These are phyloP conservation scores for Serendipita vermifera DNA, from an alignment of 768 basidiomycete species.

Conservation along the genomic window DNA sequence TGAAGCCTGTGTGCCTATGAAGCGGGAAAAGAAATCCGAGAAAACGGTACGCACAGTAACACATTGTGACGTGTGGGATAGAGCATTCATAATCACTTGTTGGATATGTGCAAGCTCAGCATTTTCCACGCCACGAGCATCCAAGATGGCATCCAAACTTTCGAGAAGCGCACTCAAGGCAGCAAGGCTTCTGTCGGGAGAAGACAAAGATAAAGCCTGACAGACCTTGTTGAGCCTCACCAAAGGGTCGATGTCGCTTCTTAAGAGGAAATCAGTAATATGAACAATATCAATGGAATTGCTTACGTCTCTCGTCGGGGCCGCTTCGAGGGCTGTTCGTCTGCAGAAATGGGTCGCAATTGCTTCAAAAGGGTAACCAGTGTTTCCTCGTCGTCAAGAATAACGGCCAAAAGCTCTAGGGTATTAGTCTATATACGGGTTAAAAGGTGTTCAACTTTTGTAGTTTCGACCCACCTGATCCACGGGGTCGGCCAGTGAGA, in stretches of 20 bases:
- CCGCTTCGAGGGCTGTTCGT: too few relatives aligned
- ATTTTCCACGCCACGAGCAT: conserved; percentile 34
- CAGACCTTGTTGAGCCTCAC: background rate
- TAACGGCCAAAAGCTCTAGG: too few relatives aligned
- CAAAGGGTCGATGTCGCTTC: background rate
- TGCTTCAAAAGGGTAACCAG: too few relatives aligned
- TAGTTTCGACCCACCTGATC: too few relatives aligned
- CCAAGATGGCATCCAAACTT: background rate
- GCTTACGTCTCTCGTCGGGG: background rate
- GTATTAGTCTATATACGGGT: too few relatives aligned
- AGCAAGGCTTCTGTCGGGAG: background rate
- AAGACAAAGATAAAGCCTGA: background rate
- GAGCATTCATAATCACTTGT: conserved; percentile 72
- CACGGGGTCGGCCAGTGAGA: too few relatives aligned
- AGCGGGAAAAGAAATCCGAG: background rate
- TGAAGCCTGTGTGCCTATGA: conserved; percentile 35
- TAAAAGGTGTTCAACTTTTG: too few relatives aligned
- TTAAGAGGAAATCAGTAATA: background rate
- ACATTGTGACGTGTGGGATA: conserved; percentile 50
- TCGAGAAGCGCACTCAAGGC: background rate
- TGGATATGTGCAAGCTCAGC: conserved; percentile 65
- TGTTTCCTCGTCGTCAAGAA: too few relatives aligned
- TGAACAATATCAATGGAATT: background rate
- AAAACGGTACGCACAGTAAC: conserved; percentile 33
- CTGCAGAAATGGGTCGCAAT: too few relatives aligned